Base-by-base conservation (phyloP, 306 rosid genomes). In the Acacia acuminata region DNA sequence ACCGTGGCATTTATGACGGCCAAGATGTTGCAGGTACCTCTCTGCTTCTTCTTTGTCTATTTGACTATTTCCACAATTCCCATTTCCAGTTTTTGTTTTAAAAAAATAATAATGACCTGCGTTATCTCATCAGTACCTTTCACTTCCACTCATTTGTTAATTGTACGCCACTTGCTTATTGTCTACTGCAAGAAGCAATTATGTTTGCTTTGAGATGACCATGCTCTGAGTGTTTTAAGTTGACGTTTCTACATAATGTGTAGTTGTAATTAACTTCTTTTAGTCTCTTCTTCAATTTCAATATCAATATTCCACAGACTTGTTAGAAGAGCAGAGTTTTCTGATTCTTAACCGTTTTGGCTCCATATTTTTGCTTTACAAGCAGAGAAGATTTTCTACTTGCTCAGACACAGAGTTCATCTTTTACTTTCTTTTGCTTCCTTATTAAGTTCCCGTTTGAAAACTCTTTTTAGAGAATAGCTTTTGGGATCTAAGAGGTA, bases 1-100 rank as follows among this genome's bases (percentile, higher is more conserved):
- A 96, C 83, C 96, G 99, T 48, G 99, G 98, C 80, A 77, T 92
- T 84, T 96, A 96, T 83, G 98, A 96, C 71, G 97, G 98, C 56
- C 90, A 61, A 60, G 99, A 96, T 77, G 99, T 94, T 69, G 99
- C 97, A 9, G 98, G 99, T 96, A 86, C 5, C 47, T 12, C 68
- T 61, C 20, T 63, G 17, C 38, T 63, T 63, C 40, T 50, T 7
- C 22, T 3, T 8, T 34, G 14, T 48, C 56, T 12, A 25, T 11
- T 60, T 70, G 14, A 27, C 56, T 12, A 25, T 11, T 60, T 70
- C 24, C 44, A 50, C 40, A 47, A 19, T 53, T 55, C 64, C 10
- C 11, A 42, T 63, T 85, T 82, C 14, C 66, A 63, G 38, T 7
- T 74, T 68, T 10, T 76, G 42, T 64, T 20, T 75, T 1, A 11